Evolutionary conservation across 106 monocot genomes (phyloP).

Genomic region (Platanthera zijinensis): DNA sequence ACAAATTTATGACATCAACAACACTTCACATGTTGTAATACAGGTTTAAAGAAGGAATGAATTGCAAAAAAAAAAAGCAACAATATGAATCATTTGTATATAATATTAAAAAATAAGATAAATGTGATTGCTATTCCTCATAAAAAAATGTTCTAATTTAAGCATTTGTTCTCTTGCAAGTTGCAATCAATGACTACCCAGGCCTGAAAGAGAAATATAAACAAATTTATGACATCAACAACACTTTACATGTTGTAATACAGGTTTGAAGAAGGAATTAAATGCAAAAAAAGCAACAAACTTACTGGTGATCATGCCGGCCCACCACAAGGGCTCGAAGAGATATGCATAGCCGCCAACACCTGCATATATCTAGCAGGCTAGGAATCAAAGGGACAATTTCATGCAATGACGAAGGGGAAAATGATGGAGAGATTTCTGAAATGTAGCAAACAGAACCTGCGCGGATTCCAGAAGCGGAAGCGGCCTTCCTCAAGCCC

Average conservation of each 20-base stretch:
- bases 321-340: constrained; percentile 72
- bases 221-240: background rate
- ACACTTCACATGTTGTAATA: too few relatives aligned
- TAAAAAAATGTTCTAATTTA: too few relatives aligned
- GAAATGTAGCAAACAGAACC: constrained; percentile 8
- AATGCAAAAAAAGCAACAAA: background rate
- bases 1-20: too few relatives aligned
- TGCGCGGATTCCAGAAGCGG: constrained; percentile 48
- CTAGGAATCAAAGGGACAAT: background rate
- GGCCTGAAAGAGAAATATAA: background rate
- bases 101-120: too few relatives aligned
- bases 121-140: too few relatives aligned
- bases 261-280: background rate
- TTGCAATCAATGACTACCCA: too few relatives aligned
- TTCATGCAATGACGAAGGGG: background rate
- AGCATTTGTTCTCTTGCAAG: too few relatives aligned
- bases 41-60: too few relatives aligned
- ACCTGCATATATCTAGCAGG: constrained; percentile 23
- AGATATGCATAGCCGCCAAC: constrained; percentile 59
- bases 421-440: background rate
- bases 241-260: background rate
- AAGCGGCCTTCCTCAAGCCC: constrained; percentile 42
- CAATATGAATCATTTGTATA: too few relatives aligned
- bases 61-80: too few relatives aligned
- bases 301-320: constrained; percentile 72